phyloP scores from a whole-genome alignment of 2,329 filamentous ascomycete genomes.

The Colletotrichum nymphaeae region DNA sequence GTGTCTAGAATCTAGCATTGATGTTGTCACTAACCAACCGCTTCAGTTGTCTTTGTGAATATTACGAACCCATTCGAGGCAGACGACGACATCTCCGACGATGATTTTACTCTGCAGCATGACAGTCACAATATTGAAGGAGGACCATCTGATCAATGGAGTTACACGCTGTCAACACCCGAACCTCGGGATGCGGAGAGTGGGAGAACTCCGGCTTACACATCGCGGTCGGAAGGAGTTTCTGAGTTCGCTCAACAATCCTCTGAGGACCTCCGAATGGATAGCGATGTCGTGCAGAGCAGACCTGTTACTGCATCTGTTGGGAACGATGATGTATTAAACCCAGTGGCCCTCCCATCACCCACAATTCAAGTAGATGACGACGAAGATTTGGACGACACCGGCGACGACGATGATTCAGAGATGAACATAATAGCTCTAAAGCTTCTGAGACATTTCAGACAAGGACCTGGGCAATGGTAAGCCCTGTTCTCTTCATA shows the following conservation, averaged over 20 bases:
- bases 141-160: neutral
- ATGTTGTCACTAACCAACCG: neutral
- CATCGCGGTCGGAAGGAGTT: too few relatives aligned
- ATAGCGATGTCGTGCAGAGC: too few relatives aligned
- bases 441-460: constrained; percentile 13
- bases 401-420: neutral
- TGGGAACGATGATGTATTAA: too few relatives aligned
- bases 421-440: neutral
- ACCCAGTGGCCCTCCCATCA: too few relatives aligned
- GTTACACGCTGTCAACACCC: neutral
- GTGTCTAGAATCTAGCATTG: too few relatives aligned
- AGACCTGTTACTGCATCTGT: too few relatives aligned
- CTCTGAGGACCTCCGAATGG: too few relatives aligned
- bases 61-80: neutral
- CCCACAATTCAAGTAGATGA: too few relatives aligned
- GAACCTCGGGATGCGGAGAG: neutral
- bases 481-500: neutral
- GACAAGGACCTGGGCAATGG: constrained; percentile 20
- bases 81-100: neutral
- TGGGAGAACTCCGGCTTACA: too few relatives aligned
- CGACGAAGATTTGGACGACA: neutral
- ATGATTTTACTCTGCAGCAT: neutral
- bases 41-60: neutral
- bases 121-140: neutral
- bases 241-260: too few relatives aligned